Evolutionary conservation across 331 rosid genomes (phyloP).

Genomic region (Malus hybrid): DNA sequence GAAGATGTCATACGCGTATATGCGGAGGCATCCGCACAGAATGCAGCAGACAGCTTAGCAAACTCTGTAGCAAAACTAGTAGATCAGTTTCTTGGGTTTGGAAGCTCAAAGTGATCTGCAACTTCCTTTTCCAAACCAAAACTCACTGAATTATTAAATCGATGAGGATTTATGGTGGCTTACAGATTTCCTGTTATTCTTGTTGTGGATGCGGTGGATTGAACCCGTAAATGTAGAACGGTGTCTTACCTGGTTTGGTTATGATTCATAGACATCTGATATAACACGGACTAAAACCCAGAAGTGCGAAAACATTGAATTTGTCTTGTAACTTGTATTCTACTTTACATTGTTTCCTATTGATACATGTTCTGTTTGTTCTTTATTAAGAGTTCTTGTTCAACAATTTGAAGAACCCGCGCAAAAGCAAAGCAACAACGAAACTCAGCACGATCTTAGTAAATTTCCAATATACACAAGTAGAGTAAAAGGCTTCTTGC

Average conservation of each 20-base stretch:
- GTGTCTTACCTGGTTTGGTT: neutral
- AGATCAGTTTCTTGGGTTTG: constrained; percentile 51
- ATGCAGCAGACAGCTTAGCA: constrained; percentile 70
- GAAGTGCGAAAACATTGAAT: neutral
- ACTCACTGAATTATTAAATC: neutral
- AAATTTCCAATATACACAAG: too few species aligned
- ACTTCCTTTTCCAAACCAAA: neutral
- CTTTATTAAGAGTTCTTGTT: neutral
- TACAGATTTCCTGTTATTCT: neutral
- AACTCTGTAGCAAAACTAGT: constrained; percentile 55
- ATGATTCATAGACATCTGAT: neutral
- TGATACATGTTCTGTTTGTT: neutral
- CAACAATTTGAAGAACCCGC: neutral
- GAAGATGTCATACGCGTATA: constrained; percentile 91
- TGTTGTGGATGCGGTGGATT: neutral
- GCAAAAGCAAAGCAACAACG: neutral
- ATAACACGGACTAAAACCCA: neutral
- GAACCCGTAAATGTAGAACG: neutral
- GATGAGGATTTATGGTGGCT: neutral
- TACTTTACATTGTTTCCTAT: neutral
- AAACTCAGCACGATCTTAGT: neutral
- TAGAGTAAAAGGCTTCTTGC: too few species aligned
- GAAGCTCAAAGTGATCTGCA: constrained; percentile 14
- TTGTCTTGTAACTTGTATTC: neutral
- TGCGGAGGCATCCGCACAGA: constrained; percentile 75